Conservation (phyloP, 192 early-diverging fungal genomes). For the Backusella psychrophila region DNA sequence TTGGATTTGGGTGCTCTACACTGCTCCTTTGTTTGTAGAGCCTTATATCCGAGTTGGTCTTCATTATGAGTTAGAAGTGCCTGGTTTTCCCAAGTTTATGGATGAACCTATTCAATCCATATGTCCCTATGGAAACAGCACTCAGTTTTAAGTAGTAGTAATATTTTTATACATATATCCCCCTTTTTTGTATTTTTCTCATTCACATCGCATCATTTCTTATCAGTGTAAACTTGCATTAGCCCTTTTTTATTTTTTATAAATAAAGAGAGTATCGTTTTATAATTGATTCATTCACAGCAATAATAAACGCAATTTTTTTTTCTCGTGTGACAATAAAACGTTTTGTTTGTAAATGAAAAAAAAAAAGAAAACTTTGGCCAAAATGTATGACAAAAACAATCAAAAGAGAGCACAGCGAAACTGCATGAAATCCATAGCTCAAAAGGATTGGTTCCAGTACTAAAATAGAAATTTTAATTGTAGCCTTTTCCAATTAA, state of each 20-base stretch:
- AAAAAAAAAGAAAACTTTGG: too few relatives aligned
- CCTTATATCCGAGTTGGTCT: constrained; percentile 18
- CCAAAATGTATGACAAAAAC: background rate
- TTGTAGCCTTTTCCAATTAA: background rate
- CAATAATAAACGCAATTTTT: background rate
- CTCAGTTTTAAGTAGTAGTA: background rate
- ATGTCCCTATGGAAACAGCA: constrained; percentile 13
- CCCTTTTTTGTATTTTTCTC: background rate
- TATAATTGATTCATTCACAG: background rate
- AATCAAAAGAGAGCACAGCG: background rate
- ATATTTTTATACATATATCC: background rate
- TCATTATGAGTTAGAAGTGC: constrained; percentile 1
- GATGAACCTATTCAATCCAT: background rate
- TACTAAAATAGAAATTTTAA: background rate
- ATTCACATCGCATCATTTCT: background rate
- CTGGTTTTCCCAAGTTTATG: constrained; percentile 12
- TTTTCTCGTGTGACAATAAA: background rate
- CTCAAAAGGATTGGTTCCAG: background rate
- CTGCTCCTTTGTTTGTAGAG: constrained; percentile 25
- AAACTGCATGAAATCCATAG: background rate
- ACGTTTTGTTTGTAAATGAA: background rate
- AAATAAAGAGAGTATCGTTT: background rate
- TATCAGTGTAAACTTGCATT: background rate
- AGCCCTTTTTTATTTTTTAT: too few relatives aligned
- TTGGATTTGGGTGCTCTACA: constrained; percentile 17